phyloP scores from a whole-genome alignment of 2,329 filamentous ascomycete genomes.

The Aspergillus tanneri region DNA sequence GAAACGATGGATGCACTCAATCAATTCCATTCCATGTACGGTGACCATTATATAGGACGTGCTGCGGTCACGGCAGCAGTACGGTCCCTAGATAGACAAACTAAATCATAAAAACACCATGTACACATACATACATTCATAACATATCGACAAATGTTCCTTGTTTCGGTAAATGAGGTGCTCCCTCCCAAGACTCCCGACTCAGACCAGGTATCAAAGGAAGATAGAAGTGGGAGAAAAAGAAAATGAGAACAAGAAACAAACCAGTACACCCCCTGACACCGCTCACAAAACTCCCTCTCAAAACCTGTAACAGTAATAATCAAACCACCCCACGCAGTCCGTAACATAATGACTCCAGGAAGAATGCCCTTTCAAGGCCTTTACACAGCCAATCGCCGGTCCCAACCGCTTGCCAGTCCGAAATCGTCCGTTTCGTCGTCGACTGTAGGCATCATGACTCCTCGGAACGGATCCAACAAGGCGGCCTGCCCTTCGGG shows the following conservation, averaged over 20 bases:
- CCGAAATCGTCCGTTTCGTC: conserved; percentile 36
- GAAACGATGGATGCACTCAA: background rate
- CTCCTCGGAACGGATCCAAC: conserved; percentile 36
- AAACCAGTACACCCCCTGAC: background rate
- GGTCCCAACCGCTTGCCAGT: conserved; percentile 34
- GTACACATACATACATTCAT: background rate
- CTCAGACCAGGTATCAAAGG: conserved; percentile 10
- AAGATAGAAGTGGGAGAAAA: background rate
- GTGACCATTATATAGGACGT: background rate
- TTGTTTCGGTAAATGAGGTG: background rate
- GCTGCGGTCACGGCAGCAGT: background rate
- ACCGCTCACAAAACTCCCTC: background rate
- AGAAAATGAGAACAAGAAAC: background rate
- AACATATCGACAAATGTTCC: background rate
- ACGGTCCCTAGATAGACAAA: background rate
- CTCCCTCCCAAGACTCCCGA: conserved; percentile 5
- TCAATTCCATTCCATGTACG: background rate
- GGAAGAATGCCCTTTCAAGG: too few species aligned
- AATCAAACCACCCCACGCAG: background rate
- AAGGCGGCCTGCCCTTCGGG: conserved; percentile 31
- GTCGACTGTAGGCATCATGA: conserved; percentile 38
- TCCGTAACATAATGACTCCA: too few species aligned
- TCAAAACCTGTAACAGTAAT: background rate
- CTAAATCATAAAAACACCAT: background rate
- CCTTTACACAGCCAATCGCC: conserved; percentile 34